Conservation (phyloP, 345 rosid species). For the Eucalyptus shirleyi region DNA sequence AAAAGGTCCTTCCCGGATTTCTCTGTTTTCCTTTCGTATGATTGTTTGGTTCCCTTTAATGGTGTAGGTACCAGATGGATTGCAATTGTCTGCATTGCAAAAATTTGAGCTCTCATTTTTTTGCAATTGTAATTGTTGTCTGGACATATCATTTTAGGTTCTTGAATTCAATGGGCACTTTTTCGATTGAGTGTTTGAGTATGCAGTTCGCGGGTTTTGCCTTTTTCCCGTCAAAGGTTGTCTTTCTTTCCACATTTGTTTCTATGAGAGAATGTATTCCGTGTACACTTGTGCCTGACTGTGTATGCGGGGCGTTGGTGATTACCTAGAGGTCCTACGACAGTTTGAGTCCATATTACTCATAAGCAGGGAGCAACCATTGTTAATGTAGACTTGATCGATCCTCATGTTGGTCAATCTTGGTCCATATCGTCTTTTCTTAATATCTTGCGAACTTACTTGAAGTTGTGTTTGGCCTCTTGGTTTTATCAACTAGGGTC, state of each 20-base stretch:
- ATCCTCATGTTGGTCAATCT: neutral
- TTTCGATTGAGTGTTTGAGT: neutral
- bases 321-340: neutral
- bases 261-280: neutral
- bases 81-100: neutral
- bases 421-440: neutral
- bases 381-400: neutral
- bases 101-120: neutral
- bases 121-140: neutral
- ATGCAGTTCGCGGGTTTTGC: neutral
- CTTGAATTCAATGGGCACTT: neutral
- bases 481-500: slow-evolving; percentile 28
- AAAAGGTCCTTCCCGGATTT: slow-evolving; percentile 28
- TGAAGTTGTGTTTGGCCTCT: neutral
- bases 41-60: neutral
- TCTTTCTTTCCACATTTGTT: neutral
- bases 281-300: neutral
- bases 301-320: neutral
- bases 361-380: neutral
- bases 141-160: neutral
- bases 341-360: neutral
- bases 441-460: neutral
- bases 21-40: neutral
- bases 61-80: neutral
- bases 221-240: neutral